Conservation (phyloP, 768 basidiomycete species). For the Dictyophora rubrovolvata region DNA sequence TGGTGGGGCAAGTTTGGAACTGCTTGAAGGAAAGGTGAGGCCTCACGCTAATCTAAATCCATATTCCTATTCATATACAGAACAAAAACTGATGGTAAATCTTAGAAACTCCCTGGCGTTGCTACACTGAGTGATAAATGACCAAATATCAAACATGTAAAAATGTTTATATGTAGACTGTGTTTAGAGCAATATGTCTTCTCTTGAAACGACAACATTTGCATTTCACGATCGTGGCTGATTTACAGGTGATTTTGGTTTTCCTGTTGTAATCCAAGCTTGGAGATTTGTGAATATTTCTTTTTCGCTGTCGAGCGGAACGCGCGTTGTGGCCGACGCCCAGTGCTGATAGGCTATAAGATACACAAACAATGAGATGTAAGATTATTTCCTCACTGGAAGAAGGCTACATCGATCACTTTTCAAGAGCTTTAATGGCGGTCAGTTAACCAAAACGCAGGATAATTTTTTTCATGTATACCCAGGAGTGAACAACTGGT, state of each 20-base stretch:
- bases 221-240: not conserved
- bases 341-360: not conserved
- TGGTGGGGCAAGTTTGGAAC: constrained; percentile 86
- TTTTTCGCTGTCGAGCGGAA: not conserved
- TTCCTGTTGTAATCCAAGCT: not conserved
- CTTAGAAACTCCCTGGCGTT: constrained; percentile 79
- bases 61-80: too few relatives aligned
- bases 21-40: constrained; percentile 93
- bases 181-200: not conserved
- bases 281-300: not conserved
- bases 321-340: not conserved
- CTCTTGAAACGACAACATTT: not conserved
- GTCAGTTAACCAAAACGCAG: not conserved
- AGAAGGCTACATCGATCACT: not conserved
- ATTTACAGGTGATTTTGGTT: not conserved
- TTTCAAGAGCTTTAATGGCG: not conserved
- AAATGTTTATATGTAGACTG: not conserved
- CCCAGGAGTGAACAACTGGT: not conserved
- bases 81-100: not conserved
- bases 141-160: not conserved
- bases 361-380: not conserved
- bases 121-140: constrained; percentile 79
- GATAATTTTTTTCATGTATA: not conserved
- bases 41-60: not conserved
- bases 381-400: not conserved